phyloP scores from a whole-genome alignment of 1,139 yeast genomes.

The Protomyces pachydermus region DNA sequence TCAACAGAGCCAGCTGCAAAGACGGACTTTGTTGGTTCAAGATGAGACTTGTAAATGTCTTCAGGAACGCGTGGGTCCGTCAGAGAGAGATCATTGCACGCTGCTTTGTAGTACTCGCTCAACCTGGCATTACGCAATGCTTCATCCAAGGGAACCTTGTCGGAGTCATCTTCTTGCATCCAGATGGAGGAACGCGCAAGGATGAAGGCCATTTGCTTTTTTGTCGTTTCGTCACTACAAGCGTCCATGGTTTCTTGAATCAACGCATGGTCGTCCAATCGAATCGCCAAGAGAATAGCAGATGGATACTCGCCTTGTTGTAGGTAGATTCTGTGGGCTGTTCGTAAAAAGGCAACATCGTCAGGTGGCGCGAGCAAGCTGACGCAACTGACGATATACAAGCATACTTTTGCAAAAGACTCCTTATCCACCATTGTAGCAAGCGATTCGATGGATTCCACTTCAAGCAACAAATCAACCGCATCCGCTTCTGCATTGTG shows the following conservation, averaged over 20 bases:
- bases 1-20: slow-evolving; percentile 66
- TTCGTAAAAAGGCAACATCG: slow-evolving; percentile 75
- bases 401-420: slow-evolving; percentile 83
- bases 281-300: slow-evolving; percentile 82
- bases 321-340: slow-evolving; percentile 85
- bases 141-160: slow-evolving; percentile 56
- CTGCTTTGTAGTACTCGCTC: slow-evolving; percentile 71
- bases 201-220: slow-evolving; percentile 86
- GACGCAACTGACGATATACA: slow-evolving; percentile 84
- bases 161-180: slow-evolving; percentile 61
- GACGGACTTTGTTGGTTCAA: slow-evolving; percentile 61
- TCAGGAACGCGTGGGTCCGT: slow-evolving; percentile 90
- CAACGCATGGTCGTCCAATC: slow-evolving; percentile 74
- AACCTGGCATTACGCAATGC: slow-evolving; percentile 75
- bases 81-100: slow-evolving; percentile 80
- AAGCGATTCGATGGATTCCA: slow-evolving; percentile 78
- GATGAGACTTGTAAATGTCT: slow-evolving; percentile 86
- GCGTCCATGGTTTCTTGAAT: slow-evolving; percentile 73
- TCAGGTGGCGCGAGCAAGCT: slow-evolving; percentile 95
- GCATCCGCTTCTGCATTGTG: slow-evolving; percentile 99
- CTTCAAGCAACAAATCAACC: slow-evolving; percentile 82
- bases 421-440: slow-evolving; percentile 79
- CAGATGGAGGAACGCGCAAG: slow-evolving; percentile 83
- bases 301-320: slow-evolving; percentile 77
- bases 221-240: slow-evolving; percentile 60